Conservation (phyloP, 2,329 filamentous ascomycete species). For the Lasiodiplodia sp. region DNA sequence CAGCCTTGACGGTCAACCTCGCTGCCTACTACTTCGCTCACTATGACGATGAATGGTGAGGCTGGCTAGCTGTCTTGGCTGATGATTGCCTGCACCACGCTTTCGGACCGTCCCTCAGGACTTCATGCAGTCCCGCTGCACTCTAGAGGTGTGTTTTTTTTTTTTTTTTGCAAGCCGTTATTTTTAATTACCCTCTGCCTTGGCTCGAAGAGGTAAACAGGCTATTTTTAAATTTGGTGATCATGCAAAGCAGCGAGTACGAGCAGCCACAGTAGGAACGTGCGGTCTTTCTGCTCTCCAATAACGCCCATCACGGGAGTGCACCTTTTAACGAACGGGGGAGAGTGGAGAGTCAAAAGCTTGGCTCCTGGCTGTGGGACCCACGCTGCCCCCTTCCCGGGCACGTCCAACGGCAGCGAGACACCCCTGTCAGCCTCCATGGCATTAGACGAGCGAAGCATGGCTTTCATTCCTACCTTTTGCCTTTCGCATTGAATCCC, state of each 20-base stretch:
- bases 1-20: constrained; percentile 12
- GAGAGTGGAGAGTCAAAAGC: constrained; percentile 8
- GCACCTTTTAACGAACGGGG: background rate
- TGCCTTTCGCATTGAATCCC: background rate
- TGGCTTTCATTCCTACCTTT: background rate
- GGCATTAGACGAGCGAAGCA: no score
- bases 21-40: constrained; percentile 4
- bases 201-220: background rate
- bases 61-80: background rate
- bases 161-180: background rate
- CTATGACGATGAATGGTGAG: background rate
- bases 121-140: background rate
- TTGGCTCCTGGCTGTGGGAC: constrained; percentile 4
- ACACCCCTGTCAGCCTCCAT: background rate
- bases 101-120: constrained; percentile 6
- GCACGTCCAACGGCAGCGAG: background rate
- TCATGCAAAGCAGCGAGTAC: constrained; percentile 11
- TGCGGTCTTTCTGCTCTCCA: background rate
- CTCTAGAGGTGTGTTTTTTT: background rate
- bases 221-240: constrained; percentile 15
- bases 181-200: background rate
- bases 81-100: background rate
- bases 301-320: background rate
- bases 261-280: constrained; percentile 1
- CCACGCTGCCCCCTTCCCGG: background rate